These are phyloP conservation scores for Verticillium longisporum DNA, from an alignment of 2,329 filamentous ascomycete genomes.

Conservation along the genomic window DNA sequence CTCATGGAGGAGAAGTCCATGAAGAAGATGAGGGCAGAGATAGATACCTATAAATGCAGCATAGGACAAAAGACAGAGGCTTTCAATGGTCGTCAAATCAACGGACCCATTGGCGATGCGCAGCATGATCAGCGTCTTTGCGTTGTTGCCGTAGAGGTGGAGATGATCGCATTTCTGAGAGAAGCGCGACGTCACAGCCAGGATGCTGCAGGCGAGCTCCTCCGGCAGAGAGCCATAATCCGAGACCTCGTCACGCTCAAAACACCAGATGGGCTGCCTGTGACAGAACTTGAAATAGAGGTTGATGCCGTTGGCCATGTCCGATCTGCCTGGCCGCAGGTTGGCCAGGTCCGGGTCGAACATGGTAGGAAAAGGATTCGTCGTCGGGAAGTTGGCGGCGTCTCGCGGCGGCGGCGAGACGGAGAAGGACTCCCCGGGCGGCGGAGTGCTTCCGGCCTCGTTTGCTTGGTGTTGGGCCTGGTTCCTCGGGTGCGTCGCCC, in stretches of 20 bases:
- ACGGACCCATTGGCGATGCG: conserved; percentile 44
- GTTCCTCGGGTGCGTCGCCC: conserved; percentile 18
- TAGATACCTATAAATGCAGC: conserved; percentile 39
- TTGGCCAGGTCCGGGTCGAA: conserved; percentile 20
- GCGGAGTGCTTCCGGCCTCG: conserved; percentile 20
- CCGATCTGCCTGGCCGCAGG: conserved; percentile 20
- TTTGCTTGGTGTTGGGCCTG: conserved; percentile 16
- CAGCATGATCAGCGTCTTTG: conserved; percentile 36
- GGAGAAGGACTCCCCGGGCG: conserved; percentile 27
- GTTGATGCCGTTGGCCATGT: conserved; percentile 25
- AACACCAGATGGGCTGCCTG: conserved; percentile 37
- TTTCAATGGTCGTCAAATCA: conserved; percentile 41
- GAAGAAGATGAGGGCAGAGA: background rate
- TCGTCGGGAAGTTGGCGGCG: conserved; percentile 12
- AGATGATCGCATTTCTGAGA: conserved; percentile 24
- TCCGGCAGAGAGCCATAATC: conserved; percentile 26
- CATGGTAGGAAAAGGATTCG: conserved; percentile 15
- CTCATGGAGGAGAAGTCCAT: too few relatives aligned
- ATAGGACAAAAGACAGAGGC: conserved; percentile 41
- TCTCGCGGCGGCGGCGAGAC: conserved; percentile 19
- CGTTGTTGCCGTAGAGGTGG: conserved; percentile 29
- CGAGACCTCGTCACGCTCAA: conserved; percentile 32
- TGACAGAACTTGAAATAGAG: conserved; percentile 37
- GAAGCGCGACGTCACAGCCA: conserved; percentile 31
- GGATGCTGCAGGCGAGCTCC: conserved; percentile 33